A percentile compares a stretch with the other conserved stretches of the same genome.
Conservation (phyloP, 768 basidiomycete genomes). For the Lactifluus hygrophoroides region DNA sequence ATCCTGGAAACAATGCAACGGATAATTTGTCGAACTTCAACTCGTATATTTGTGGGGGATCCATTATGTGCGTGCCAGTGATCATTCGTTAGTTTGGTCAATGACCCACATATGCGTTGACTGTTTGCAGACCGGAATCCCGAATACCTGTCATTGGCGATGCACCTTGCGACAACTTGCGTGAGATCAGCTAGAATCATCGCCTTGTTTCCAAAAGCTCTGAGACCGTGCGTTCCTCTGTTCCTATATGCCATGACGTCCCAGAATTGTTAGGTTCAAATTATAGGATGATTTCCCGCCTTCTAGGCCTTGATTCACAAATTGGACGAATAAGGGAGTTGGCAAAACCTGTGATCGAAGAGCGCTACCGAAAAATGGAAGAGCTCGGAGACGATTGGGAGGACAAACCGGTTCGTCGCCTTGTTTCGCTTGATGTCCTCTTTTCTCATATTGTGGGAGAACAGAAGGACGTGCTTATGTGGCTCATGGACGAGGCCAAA, state of each 20-base stretch:
- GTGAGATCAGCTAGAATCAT: constrained; percentile 28
- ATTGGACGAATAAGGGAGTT: neutral
- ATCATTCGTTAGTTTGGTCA: neutral
- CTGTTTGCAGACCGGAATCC: constrained; percentile 33
- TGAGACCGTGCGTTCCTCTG: constrained; percentile 34
- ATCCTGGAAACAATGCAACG: constrained; percentile 17
- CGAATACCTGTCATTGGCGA: constrained; percentile 33
- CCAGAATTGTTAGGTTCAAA: neutral
- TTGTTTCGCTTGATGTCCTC: neutral
- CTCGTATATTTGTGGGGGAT: constrained; percentile 33
- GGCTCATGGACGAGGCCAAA: constrained; percentile 32
- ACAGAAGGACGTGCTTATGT: constrained; percentile 34
- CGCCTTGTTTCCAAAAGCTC: constrained; percentile 32
- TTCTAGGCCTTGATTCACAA: constrained; percentile 4
- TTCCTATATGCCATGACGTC: constrained; percentile 18
- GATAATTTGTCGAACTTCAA: neutral
- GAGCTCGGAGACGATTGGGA: constrained; percentile 10
- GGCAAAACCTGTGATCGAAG: constrained; percentile 1
- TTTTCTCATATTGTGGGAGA: neutral
- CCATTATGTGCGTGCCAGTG: constrained; percentile 36
- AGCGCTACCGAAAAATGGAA: constrained; percentile 4
- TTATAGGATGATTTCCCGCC: constrained; percentile 25
- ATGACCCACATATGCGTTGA: neutral
- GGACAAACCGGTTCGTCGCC: neutral
- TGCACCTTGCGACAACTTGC: constrained; percentile 32